Conservation (phyloP, 2,329 filamentous ascomycete species). For the Macrophomina phaseolina region DNA sequence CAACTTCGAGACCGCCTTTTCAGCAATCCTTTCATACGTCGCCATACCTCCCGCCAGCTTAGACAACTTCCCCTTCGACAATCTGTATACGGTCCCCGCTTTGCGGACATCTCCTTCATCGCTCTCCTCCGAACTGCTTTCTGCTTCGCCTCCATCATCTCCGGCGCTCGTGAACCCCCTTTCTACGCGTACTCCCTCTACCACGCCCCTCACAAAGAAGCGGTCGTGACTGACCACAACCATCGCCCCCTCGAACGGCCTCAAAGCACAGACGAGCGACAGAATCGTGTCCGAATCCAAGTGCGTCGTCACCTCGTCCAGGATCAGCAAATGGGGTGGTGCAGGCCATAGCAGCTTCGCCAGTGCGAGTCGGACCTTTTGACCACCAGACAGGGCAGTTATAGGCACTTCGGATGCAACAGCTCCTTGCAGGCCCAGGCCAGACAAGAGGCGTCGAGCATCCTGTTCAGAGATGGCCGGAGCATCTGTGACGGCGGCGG, state of each 20-base stretch:
- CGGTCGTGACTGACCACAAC: slow-evolving; percentile 82
- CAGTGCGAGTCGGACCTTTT: slow-evolving; percentile 69
- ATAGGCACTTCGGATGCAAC: slow-evolving; percentile 76
- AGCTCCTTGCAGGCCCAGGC: slow-evolving; percentile 72
- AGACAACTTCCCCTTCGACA: slow-evolving; percentile 42
- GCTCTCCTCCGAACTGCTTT: slow-evolving; percentile 53
- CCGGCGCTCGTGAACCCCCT: slow-evolving; percentile 64
- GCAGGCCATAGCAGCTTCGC: slow-evolving; percentile 69
- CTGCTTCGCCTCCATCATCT: slow-evolving; percentile 62
- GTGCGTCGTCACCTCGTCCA: slow-evolving; percentile 86
- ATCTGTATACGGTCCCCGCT: slow-evolving; percentile 43
- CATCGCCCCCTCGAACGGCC: slow-evolving; percentile 74
- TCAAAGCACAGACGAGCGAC: slow-evolving; percentile 70
- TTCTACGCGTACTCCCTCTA: slow-evolving; percentile 58
- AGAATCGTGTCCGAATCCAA: slow-evolving; percentile 82
- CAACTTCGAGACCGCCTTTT: slow-evolving; percentile 38
- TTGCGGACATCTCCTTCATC: slow-evolving; percentile 55
- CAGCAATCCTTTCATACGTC: slow-evolving; percentile 46
- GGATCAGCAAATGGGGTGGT: slow-evolving; percentile 72
- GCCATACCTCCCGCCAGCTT: slow-evolving; percentile 46
- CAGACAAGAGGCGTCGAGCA: slow-evolving; percentile 68
- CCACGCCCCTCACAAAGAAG: slow-evolving; percentile 75
- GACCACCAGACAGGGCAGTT: slow-evolving; percentile 76
- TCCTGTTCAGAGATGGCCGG: slow-evolving; percentile 66
- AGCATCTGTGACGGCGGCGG: neutral